phyloP scores from a whole-genome alignment of 352 stramenopile species.

The Phytophthora hybrid region DNA sequence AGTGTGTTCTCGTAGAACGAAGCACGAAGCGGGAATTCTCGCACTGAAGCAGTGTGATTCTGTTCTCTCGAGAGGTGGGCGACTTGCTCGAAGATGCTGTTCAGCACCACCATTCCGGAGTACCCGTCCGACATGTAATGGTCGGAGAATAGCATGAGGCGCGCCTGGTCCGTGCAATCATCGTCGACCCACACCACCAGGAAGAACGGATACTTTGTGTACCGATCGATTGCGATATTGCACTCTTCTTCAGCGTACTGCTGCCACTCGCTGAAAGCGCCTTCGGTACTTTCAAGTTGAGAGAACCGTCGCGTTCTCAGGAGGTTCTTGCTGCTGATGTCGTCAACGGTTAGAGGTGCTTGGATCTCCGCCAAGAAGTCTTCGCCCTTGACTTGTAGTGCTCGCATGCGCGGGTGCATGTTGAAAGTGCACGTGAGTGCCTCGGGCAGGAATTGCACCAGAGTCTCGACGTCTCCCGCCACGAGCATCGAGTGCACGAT shows the following conservation, averaged over 20 bases:
- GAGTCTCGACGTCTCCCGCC: slow-evolving; percentile 11
- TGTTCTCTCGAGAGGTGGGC: slow-evolving; percentile 3
- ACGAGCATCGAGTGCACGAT: slow-evolving; percentile 47
- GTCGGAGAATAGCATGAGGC: slow-evolving; percentile 20
- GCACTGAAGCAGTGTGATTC: not conserved
- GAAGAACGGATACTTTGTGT: slow-evolving; percentile 35
- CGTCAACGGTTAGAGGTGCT: slow-evolving; percentile 22
- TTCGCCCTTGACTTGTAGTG: slow-evolving; percentile 34
- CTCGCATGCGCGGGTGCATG: slow-evolving; percentile 51
- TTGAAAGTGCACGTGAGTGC: slow-evolving; percentile 53
- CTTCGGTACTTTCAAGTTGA: not conserved
- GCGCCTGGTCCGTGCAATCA: not conserved
- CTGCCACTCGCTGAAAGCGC: slow-evolving; percentile 24
- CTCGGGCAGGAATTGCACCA: slow-evolving; percentile 36
- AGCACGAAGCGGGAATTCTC: slow-evolving; percentile 31
- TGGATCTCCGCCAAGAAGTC: slow-evolving; percentile 47
- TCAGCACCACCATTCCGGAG: slow-evolving; percentile 36
- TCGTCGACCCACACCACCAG: slow-evolving; percentile 35
- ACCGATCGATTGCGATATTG: slow-evolving; percentile 31
- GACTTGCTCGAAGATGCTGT: slow-evolving; percentile 38
- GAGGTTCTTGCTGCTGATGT: slow-evolving; percentile 25
- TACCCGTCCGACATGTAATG: slow-evolving; percentile 44
- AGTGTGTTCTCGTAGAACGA: slow-evolving; percentile 45
- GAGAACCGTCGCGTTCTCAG: slow-evolving; percentile 24
- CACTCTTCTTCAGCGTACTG: slow-evolving; percentile 2